These are phyloP conservation scores for Brassica incana DNA, from an alignment of 345 rosid species.

Conservation along the genomic window DNA sequence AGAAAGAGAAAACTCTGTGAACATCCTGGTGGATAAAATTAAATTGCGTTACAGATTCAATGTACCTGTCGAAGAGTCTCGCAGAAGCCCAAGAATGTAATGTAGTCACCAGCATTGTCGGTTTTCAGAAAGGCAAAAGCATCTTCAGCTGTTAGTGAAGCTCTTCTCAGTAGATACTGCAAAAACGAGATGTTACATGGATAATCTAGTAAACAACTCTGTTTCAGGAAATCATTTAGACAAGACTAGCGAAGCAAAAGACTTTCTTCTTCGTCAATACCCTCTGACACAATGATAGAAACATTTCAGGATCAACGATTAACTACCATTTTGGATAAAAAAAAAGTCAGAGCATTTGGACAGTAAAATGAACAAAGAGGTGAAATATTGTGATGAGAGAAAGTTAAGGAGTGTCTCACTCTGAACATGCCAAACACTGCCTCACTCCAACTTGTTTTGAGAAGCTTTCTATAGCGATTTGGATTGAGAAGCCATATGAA, in stretches of 20 bases:
- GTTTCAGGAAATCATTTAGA: background rate
- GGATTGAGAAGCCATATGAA: constrained; percentile 99
- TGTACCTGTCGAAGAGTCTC: constrained; percentile 82
- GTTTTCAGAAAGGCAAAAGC: constrained; percentile 80
- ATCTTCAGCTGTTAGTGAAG: constrained; percentile 64
- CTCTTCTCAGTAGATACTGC: constrained; percentile 68
- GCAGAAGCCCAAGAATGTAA: constrained; percentile 71
- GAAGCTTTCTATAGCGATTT: constrained; percentile 61
- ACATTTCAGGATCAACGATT: background rate
- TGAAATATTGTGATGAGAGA: background rate
- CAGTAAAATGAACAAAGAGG: background rate
- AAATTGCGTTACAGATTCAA: background rate
- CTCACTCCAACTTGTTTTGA: constrained; percentile 88
- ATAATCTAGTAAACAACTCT: background rate
- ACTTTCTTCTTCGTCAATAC: background rate
- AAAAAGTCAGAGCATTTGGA: background rate
- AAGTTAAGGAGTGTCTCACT: constrained; percentile 46
- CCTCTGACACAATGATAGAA: background rate
- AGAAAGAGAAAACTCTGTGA: constrained; percentile 16
- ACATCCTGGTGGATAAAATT: background rate
- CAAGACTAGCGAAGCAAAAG: background rate
- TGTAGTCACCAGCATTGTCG: constrained; percentile 53
- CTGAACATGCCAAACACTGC: constrained; percentile 95
- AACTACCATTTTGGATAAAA: background rate
- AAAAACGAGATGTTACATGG: constrained; percentile 31